phyloP scores from a whole-genome alignment of 768 basidiomycete species.

The Phlebiopsis gigantea region DNA sequence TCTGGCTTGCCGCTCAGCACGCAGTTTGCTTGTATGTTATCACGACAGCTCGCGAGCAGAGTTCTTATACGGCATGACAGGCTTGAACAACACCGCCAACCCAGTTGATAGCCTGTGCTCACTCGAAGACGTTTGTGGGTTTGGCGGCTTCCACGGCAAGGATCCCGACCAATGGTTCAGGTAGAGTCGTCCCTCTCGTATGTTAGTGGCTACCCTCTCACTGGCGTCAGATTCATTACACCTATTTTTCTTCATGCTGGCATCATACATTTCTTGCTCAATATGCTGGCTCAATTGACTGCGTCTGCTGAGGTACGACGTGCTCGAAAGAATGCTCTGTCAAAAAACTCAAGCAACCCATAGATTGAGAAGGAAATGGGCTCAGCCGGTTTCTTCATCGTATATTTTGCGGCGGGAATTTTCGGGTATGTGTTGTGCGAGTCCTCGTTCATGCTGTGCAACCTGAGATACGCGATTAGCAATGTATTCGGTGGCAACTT shows the following conservation, averaged over 20 bases:
- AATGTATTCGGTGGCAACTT: slow-evolving; percentile 94
- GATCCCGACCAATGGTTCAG: slow-evolving; percentile 55
- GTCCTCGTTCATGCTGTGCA: slow-evolving; percentile 2
- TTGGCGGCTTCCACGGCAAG: slow-evolving; percentile 59
- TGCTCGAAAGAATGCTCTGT: background rate
- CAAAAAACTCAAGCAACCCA: background rate
- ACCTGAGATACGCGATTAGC: slow-evolving; percentile 29
- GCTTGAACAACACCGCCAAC: slow-evolving; percentile 81
- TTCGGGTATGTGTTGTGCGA: slow-evolving; percentile 62
- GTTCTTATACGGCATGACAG: slow-evolving; percentile 27
- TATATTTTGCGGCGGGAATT: slow-evolving; percentile 88
- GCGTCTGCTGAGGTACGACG: slow-evolving; percentile 66
- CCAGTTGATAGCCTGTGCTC: slow-evolving; percentile 67
- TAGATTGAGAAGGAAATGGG: slow-evolving; percentile 92
- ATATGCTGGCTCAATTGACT: slow-evolving; percentile 83
- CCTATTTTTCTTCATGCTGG: slow-evolving; percentile 94
- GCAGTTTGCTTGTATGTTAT: slow-evolving; percentile 50
- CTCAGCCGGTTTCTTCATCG: slow-evolving; percentile 74
- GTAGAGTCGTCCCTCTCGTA: slow-evolving; percentile 19
- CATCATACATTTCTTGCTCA: slow-evolving; percentile 86
- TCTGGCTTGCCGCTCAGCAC: slow-evolving; percentile 48
- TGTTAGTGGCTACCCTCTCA: background rate
- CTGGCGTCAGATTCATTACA: slow-evolving; percentile 54
- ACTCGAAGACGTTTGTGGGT: slow-evolving; percentile 81
- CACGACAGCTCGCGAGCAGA: slow-evolving; percentile 2